Evolutionary conservation across 768 basidiomycete genomes (phyloP), one percentile per base, ranked within the genome.

Genomic region (Macrolepiota fuliginosa): DNA sequence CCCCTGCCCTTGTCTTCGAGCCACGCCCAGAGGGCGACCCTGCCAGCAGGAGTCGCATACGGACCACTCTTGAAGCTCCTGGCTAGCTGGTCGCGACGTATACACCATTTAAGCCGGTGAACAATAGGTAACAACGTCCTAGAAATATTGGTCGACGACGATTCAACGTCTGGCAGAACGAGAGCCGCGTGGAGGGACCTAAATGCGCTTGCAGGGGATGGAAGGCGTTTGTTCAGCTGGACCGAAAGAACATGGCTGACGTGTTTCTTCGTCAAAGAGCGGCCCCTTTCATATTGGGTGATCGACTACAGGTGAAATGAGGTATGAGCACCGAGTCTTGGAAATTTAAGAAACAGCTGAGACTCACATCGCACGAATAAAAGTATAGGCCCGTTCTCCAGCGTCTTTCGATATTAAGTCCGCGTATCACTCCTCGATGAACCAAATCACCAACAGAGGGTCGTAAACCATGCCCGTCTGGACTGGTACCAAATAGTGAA

Each of bases 351-450:
- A 47, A 25, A 63, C 17, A 15, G n/a, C n/a, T n/a, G 49, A 54
- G 59, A 72, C 84, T 61, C 72, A 88, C 90, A 55, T 78, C 78
- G 9, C 79, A 75, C 39, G 87, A 86, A 67, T 86, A 84, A 54
- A 90, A 78, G 68, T 92, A 92, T 37, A 72, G 68, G 24, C 90
- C 90, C 63, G 78, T 77, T 66, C 88, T 82, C 84, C 86, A 89
- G 61, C 83, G 76, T 63, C 87, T 72, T 68, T 88, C 88, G 46
- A 91, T 80, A 12, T 81, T 82, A 47, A 89, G 72, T 1, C 90
- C 90, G 19, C 84, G 84, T 62, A 91, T 83, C 59, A 92, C 87
- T 27, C 86, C 84, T 42, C 90, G 78, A 40, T 88, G 86, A 5
- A 89, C 83, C 29, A 91, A 78, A 52, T 92, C 89, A 13, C 77